A percentile compares a stretch with the other conserved stretches of the same genome.
phyloP scores from a whole-genome alignment of 306 rosid genomes.

The Trichosanthes cucumerina region DNA sequence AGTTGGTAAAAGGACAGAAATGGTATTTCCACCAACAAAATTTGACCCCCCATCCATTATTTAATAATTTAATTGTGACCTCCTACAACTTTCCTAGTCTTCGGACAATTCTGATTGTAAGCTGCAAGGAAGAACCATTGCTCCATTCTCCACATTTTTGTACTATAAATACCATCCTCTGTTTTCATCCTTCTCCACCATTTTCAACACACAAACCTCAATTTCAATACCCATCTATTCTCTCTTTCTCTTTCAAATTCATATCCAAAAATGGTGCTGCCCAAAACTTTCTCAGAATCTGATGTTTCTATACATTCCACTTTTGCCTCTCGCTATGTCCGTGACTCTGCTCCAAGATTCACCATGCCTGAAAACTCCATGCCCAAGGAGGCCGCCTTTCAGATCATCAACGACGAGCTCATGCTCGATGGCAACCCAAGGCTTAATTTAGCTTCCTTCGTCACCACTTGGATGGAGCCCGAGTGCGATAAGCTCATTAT shows the following conservation, averaged over 20 bases:
- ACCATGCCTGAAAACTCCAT: constrained; percentile 45
- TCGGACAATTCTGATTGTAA: not conserved
- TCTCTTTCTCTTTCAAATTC: not conserved
- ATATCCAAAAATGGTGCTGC: constrained; percentile 18
- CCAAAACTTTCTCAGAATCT: constrained; percentile 25
- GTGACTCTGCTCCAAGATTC: constrained; percentile 24
- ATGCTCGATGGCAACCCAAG: constrained; percentile 49
- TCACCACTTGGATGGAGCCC: constrained; percentile 78
- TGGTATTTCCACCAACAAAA: not conserved
- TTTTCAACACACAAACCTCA: not conserved
- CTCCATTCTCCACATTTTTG: not conserved
- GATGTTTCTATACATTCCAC: constrained; percentile 27
- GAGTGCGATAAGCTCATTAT: constrained; percentile 59
- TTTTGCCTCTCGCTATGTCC: constrained; percentile 30
- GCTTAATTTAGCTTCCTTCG: constrained; percentile 72
- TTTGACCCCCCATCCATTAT: not conserved
- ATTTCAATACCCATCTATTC: not conserved
- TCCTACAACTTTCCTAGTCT: not conserved
- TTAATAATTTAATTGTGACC: not conserved
- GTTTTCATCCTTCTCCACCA: not conserved
- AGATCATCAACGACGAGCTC: constrained; percentile 53
- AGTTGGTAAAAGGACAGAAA: not conserved
- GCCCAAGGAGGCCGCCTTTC: constrained; percentile 47
- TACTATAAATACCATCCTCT: not conserved
- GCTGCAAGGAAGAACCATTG: not conserved